Percentiles rank a stretch among this genome's conserved stretches.
phyloP scores from a whole-genome alignment of 1,284 basidiomycete species.

The Cryptococcus hybrid region DNA sequence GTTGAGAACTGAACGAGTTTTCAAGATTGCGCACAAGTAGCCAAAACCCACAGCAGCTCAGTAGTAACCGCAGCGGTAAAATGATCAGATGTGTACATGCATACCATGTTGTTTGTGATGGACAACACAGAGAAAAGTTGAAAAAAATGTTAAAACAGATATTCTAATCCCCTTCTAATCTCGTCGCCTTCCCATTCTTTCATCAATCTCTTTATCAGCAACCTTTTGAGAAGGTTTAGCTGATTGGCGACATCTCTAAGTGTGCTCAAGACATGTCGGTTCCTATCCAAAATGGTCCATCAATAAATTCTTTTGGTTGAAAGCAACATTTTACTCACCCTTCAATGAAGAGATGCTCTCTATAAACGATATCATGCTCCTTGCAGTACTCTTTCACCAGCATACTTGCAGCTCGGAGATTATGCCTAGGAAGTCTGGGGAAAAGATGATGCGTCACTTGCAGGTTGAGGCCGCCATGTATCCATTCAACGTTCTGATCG shows the following conservation, averaged over 20 bases:
- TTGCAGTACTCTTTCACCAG: constrained; percentile 82
- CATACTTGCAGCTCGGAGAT: constrained; percentile 73
- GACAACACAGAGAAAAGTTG: too few species aligned
- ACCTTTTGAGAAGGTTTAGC: constrained; percentile 47
- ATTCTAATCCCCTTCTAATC: too few species aligned
- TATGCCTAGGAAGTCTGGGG: constrained; percentile 92
- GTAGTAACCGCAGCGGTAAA: too few species aligned
- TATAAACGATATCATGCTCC: constrained; percentile 80
- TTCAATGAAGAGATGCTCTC: constrained; percentile 82
- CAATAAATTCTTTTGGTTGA: too few species aligned
- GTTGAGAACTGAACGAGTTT: too few species aligned
- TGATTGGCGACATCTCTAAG: constrained; percentile 50
- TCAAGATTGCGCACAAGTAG: too few species aligned
- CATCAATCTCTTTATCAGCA: constrained; percentile 45
- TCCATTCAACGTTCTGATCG: constrained; percentile 73
- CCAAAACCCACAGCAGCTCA: too few species aligned
- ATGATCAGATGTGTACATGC: too few species aligned
- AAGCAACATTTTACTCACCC: constrained; percentile 52
- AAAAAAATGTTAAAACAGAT: too few species aligned
- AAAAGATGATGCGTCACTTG: constrained; percentile 98
- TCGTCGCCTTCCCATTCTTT: constrained; percentile 12
- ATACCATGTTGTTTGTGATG: too few species aligned
- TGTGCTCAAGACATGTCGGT: constrained; percentile 44
- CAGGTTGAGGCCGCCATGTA: constrained; percentile 90
- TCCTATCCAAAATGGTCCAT: constrained; percentile 17